phyloP scores from a whole-genome alignment of 2,329 filamentous ascomycete genomes.

The Ophiostoma perfectum region DNA sequence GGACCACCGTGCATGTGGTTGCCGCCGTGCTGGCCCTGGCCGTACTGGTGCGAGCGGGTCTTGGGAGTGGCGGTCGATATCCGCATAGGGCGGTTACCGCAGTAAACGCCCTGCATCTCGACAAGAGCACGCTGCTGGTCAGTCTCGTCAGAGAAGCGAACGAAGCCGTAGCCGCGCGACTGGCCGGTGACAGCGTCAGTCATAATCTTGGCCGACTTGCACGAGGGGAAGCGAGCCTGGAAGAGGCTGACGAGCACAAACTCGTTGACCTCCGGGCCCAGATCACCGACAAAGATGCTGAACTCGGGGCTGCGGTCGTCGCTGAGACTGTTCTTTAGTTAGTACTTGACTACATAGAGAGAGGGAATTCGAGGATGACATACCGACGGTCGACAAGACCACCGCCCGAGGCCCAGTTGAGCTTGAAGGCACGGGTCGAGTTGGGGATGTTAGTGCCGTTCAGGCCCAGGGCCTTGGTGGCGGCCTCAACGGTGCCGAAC shows the following conservation, averaged over 20 bases:
- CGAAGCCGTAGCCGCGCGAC: conserved; percentile 96
- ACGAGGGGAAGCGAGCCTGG: conserved; percentile 90
- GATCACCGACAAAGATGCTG: conserved; percentile 95
- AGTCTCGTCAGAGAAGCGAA: conserved; percentile 90
- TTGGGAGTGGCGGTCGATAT: conserved; percentile 97
- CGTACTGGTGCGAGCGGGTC: conserved; percentile 57
- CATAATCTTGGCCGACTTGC: conserved; percentile 99
- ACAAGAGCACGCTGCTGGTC: conserved; percentile 93
- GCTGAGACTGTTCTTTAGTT: conserved; percentile 39
- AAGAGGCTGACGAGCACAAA: conserved; percentile 96
- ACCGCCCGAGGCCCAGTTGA: conserved; percentile 98
- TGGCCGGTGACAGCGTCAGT: conserved; percentile 96
- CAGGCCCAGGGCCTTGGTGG: conserved; percentile 81
- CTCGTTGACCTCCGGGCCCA: conserved; percentile 97
- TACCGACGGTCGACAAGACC: conserved; percentile 90
- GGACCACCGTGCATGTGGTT: conserved; percentile 39
- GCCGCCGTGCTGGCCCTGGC: conserved; percentile 33
- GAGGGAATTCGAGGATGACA: conserved; percentile 31
- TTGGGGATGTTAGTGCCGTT: conserved; percentile 90
- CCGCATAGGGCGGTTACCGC: conserved; percentile 96
- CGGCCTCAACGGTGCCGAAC: conserved; percentile 75
- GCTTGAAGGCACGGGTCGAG: conserved; percentile 91
- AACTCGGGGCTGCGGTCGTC: conserved; percentile 95
- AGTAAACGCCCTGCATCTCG: conserved; percentile 99
- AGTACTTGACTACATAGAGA: background rate